Evolutionary conservation across 108 stramenopile genomes (phyloP), one percentile per base, ranked within the genome.

Genomic region (Schizochytrium sp.): DNA sequence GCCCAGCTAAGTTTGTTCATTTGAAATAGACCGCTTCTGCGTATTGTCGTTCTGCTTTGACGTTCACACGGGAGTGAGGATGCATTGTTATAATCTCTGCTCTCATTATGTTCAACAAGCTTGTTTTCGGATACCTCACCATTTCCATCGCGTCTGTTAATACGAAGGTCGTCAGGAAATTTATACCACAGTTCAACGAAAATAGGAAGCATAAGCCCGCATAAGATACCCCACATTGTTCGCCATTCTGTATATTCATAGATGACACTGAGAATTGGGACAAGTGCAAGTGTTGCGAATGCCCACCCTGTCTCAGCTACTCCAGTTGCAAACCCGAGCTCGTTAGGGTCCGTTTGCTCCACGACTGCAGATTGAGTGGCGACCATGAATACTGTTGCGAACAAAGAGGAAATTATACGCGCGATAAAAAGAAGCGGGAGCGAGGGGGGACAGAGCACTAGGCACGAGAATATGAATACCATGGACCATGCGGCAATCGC

Each of bases 241-340:
- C 76, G 76, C 76, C 76, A 83, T 47, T 53, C 76, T 0, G n/a
- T 10, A 53, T 83, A n/a, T 53, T 49, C 47, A 40, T 83, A 83
- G 28, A 42, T 38, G 15, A 55, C 76, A 13, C 50, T 19, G 76
- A 83, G 76, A 28, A 83, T 83, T 17, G 76, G 76, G 28, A 83
- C 50, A 38, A 83, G 53, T n/a, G 28, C 53, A 0, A 83, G 53
- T 10, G 55, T 42, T 2, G 76, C 8, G 28, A 83, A 55, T 5
- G 28, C 76, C 76, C 76, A 83, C 17, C 76, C 28, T 40, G 55
- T 49, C 76, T 83, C 76, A 40, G 76, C 38, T 5, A 83, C 40
- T 13, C 76, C 76, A 38, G 76, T 83, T 7, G 55, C 76, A 10
- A 49, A 83, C 15, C 76, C 76, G 53, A 55, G 19, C 10, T n/a